Conservation (phyloP, 768 basidiomycete genomes). For the Pleurotus platypus region DNA sequence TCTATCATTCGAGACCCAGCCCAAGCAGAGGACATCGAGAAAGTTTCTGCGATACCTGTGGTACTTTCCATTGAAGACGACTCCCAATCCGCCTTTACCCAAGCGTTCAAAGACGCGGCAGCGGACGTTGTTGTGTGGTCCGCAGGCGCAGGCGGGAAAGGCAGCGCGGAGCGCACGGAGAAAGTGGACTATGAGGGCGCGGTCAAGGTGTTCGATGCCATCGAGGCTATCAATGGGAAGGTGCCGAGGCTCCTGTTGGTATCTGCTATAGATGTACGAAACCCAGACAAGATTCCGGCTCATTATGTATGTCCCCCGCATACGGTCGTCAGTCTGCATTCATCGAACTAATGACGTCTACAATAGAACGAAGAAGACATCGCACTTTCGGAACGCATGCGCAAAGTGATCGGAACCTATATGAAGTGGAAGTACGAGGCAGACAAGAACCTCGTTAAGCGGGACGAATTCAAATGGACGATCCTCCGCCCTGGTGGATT, state of each 20-base stretch:
- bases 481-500: constrained; percentile 65
- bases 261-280: constrained; percentile 54
- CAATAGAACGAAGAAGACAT: constrained; percentile 44
- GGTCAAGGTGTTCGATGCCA: constrained; percentile 66
- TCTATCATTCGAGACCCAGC: constrained; percentile 51
- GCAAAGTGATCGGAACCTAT: constrained; percentile 41
- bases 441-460: constrained; percentile 42
- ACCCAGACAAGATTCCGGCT: constrained; percentile 43
- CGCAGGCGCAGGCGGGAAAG: constrained; percentile 56
- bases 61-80: constrained; percentile 57
- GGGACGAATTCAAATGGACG: constrained; percentile 60
- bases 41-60: constrained; percentile 39
- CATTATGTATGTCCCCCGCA: constrained; percentile 41
- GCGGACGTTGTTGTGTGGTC: constrained; percentile 38
- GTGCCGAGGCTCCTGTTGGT: constrained; percentile 57
- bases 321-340: too few species aligned
- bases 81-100: constrained; percentile 39
- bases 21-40: constrained; percentile 45
- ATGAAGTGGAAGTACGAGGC: constrained; percentile 50
- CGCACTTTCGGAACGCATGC: constrained; percentile 33
- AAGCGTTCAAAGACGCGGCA: constrained; percentile 38
- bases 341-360: not conserved
- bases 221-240: constrained; percentile 45
- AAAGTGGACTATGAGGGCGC: constrained; percentile 62
- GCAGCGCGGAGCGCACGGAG: constrained; percentile 49